Percentiles rank a stretch among this genome's conserved stretches.
phyloP scores from a whole-genome alignment of 306 rosid genomes.

The Quillaja saponaria region DNA sequence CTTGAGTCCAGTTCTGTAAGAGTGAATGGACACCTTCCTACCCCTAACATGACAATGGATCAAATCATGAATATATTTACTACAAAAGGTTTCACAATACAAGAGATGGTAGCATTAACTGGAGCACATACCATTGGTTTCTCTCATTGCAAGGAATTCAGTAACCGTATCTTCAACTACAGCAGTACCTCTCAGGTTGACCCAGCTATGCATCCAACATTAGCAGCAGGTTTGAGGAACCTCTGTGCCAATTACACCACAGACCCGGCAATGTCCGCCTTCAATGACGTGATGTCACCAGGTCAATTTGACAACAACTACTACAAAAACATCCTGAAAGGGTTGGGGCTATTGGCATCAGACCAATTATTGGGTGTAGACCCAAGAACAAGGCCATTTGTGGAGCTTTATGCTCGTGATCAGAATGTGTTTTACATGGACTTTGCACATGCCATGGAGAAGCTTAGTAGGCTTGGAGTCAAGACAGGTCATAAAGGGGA shows the following conservation, averaged over 20 bases:
- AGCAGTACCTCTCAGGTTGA: conserved; percentile 36
- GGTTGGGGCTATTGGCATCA: conserved; percentile 43
- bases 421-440: conserved; percentile 44
- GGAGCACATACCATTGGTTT: conserved; percentile 60
- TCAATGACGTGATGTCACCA: conserved; percentile 54
- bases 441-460: conserved; percentile 51
- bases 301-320: conserved; percentile 56
- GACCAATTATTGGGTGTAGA: conserved; percentile 42
- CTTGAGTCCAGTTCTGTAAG: conserved; percentile 29
- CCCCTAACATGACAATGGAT: conserved; percentile 33
- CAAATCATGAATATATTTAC: conserved; percentile 34
- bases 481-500: conserved; percentile 52
- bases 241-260: conserved; percentile 40
- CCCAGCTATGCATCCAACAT: conserved; percentile 49
- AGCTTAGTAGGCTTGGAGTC: conserved; percentile 37
- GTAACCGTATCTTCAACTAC: conserved; percentile 38
- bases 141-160: conserved; percentile 57
- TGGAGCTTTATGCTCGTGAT: conserved; percentile 41
- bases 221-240: conserved; percentile 42
- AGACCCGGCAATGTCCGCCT: conserved; percentile 44
- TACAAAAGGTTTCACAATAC: conserved; percentile 38
- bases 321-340: conserved; percentile 43
- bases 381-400: conserved; percentile 40
- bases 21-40: conserved; percentile 40
- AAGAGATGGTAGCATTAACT: conserved; percentile 51